Conservation (phyloP, 805 yeast genomes). For the Lachancea sp. region DNA sequence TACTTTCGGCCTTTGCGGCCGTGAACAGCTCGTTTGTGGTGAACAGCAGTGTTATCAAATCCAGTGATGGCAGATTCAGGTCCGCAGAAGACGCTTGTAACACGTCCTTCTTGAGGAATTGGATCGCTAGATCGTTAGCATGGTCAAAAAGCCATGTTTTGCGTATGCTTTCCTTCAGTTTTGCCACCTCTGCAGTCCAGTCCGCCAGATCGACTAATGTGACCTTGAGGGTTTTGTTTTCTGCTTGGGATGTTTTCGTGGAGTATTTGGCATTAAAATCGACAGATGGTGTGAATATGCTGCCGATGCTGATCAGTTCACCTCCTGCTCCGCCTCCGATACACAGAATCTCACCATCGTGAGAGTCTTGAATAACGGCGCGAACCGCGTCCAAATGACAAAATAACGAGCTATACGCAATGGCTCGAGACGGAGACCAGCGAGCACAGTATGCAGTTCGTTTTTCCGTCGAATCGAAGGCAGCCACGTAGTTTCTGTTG, state of each 20-base stretch:
- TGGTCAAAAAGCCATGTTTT: conserved; percentile 48
- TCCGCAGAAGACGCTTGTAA: conserved; percentile 26
- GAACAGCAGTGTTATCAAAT: conserved; percentile 67
- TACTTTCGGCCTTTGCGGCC: conserved; percentile 55
- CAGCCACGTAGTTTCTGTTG: conserved; percentile 62
- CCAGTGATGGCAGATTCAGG: conserved; percentile 26
- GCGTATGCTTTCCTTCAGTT: conserved; percentile 40
- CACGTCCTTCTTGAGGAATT: conserved; percentile 35
- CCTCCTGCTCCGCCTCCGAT: conserved; percentile 92
- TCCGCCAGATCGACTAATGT: conserved; percentile 71
- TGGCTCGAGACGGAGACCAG: conserved; percentile 82
- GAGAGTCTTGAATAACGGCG: conserved; percentile 15
- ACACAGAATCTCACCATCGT: conserved; percentile 42
- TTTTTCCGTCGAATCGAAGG: conserved; percentile 58
- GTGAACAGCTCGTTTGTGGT: conserved; percentile 84
- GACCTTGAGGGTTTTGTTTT: conserved; percentile 34
- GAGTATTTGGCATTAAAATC: conserved; percentile 20
- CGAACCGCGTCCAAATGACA: conserved; percentile 41
- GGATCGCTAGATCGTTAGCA: conserved; percentile 28
- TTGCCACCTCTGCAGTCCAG: conserved; percentile 53
- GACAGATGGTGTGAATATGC: conserved; percentile 43
- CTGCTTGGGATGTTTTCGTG: conserved; percentile 2
- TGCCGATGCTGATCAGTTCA: conserved; percentile 58
- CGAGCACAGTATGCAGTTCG: conserved; percentile 73
- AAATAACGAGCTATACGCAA: conserved; percentile 66